Conservation (phyloP, 768 basidiomycete genomes). For the Pleurotus salmoneostramineus region DNA sequence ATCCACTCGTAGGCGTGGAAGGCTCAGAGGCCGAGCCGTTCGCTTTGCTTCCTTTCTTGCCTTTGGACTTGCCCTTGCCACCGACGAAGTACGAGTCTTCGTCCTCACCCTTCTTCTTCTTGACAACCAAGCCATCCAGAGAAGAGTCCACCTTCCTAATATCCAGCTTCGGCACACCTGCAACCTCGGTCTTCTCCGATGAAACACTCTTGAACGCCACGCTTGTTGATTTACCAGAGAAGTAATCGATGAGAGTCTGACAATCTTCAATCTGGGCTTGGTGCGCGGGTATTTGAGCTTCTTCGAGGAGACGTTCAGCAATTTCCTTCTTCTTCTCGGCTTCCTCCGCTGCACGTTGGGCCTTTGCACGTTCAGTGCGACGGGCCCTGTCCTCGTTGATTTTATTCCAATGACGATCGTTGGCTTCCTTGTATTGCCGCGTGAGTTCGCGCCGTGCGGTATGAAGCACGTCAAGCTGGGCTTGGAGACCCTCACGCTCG, state of each 20-base stretch:
- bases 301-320: conserved; percentile 79
- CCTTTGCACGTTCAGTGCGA: conserved; percentile 73
- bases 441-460: conserved; percentile 73
- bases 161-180: conserved; percentile 77
- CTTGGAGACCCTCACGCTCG: conserved; percentile 74
- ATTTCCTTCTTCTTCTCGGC: conserved; percentile 76
- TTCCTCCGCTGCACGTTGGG: conserved; percentile 75
- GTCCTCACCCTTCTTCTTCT: conserved; percentile 93
- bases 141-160: conserved; percentile 77
- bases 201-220: conserved; percentile 37
- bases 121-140: conserved; percentile 60
- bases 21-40: conserved; percentile 27
- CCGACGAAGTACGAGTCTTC: conserved; percentile 80
- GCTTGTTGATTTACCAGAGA: conserved; percentile 63
- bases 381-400: conserved; percentile 85
- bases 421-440: conserved; percentile 72
- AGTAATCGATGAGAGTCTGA: conserved; percentile 84
- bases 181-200: conserved; percentile 39
- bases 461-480: conserved; percentile 66
- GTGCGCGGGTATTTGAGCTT: conserved; percentile 87
- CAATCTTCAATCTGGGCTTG: conserved; percentile 95
- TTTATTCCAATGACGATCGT: conserved; percentile 80
- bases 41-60: conserved; percentile 51
- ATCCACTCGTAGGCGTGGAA: conserved; percentile 18
- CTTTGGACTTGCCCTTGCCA: conserved; percentile 61